Evolutionary conservation across 768 basidiomycete genomes (phyloP), one percentile per base, ranked within the genome.

Genomic region (Trametes elegans): DNA sequence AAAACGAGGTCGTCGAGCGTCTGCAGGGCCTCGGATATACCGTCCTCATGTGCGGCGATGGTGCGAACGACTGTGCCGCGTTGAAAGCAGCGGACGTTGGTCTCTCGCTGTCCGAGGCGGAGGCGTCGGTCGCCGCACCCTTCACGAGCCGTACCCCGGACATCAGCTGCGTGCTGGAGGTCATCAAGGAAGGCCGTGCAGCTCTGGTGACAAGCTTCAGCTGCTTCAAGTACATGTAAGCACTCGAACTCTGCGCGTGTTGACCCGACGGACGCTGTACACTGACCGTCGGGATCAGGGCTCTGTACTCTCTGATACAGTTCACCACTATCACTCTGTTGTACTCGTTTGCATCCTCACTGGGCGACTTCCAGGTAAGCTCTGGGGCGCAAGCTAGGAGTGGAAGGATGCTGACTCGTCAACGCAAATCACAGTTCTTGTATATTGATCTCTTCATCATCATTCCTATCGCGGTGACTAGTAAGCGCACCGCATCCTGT

Each of bases 171-270:
- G 92, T 98, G 39, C 79, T 98, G 27, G 94, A 98, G 62, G 90
- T 99, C 47, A 95, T 99, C 74, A 93, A 88, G 65, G 96, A 99
- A 67, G 97, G 97, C 7, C 80, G 97, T 39, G 92, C 93, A 7
- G 96, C 97, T 1, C 76, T 99, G 49, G 96, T 97, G 49, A 98
- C 97, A 1, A 96, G 93, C 69, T 99, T 99, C 73, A 95, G 93
- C 62, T 98, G 96, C 74, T 99, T 99, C 84, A 99, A 99, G 72
- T 99, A 98, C 66, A 99, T 99, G 96, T 95, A 63, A 71, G 91
- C 77, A 24, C 14, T 28, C 19, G 40, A 13, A 31, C 41, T 19
- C 36, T 45, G 19, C n/a, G 10, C 27, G n/a, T 27, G n/a, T n/a
- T n/a, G n/a, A n/a, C n/a, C 16, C 11, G 11, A 7, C 13, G 41